These are phyloP conservation scores for Candida maltosa DNA, from an alignment of 805 yeast genomes.

Conservation along the genomic window DNA sequence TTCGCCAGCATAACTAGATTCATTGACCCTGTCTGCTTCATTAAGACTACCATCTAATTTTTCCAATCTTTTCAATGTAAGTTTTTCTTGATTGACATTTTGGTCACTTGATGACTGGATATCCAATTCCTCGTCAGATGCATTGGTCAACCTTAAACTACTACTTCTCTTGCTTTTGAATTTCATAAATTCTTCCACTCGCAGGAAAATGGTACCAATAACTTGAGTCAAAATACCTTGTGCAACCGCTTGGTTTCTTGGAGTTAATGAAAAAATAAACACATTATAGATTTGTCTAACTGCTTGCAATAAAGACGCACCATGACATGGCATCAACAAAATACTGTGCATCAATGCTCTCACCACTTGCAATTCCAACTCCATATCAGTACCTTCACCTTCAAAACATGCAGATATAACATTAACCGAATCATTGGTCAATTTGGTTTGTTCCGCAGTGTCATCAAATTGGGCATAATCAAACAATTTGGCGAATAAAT, in stretches of 20 bases:
- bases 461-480: slow-evolving; percentile 78
- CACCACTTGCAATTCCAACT: slow-evolving; percentile 86
- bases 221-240: slow-evolving; percentile 94
- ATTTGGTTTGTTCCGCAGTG: slow-evolving; percentile 49
- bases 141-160: slow-evolving; percentile 15
- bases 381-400: slow-evolving; percentile 89
- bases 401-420: slow-evolving; percentile 82
- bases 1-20: slow-evolving; percentile 39
- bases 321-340: slow-evolving; percentile 83
- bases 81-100: slow-evolving; percentile 21
- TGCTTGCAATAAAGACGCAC: slow-evolving; percentile 82
- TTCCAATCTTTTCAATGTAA: slow-evolving; percentile 62
- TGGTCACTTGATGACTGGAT: slow-evolving; percentile 4
- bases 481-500: slow-evolving; percentile 81
- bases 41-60: slow-evolving; percentile 44
- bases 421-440: slow-evolving; percentile 80
- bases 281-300: slow-evolving; percentile 91
- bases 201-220: slow-evolving; percentile 79
- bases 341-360: slow-evolving; percentile 89
- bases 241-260: slow-evolving; percentile 87
- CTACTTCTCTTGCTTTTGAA: slow-evolving; percentile 18
- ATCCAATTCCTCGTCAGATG: slow-evolving; percentile 18
- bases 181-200: slow-evolving; percentile 48
- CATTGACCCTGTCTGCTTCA: slow-evolving; percentile 53
- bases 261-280: slow-evolving; percentile 76